These are phyloP conservation scores for Aspergillus neotritici DNA, from an alignment of 2,329 filamentous ascomycete species.

Conservation along the genomic window DNA sequence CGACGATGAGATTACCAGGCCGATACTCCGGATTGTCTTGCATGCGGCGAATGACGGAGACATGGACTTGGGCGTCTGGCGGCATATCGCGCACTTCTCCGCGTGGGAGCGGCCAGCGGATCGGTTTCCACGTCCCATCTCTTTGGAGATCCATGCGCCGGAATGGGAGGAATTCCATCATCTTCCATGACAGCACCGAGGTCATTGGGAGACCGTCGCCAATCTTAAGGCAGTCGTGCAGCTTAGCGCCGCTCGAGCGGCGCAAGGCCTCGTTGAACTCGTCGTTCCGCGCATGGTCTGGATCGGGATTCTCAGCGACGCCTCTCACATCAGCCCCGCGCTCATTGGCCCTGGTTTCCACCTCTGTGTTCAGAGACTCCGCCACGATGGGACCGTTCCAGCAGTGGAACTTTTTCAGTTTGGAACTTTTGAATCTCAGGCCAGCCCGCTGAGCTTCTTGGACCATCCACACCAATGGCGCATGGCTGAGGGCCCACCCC, in stretches of 20 bases:
- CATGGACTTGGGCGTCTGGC: slow-evolving; percentile 62
- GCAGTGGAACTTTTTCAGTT: slow-evolving; percentile 63
- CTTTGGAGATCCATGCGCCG: slow-evolving; percentile 69
- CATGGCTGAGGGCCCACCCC: slow-evolving; percentile 56
- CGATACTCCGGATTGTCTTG: slow-evolving; percentile 58
- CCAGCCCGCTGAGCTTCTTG: slow-evolving; percentile 60
- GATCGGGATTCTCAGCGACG: slow-evolving; percentile 11
- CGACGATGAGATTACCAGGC: slow-evolving; percentile 73
- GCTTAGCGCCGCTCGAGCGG: slow-evolving; percentile 48
- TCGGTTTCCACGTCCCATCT: slow-evolving; percentile 72
- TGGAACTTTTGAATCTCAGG: slow-evolving; percentile 63
- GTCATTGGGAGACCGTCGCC: slow-evolving; percentile 51
- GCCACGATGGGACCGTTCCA: slow-evolving; percentile 7
- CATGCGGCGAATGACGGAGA: slow-evolving; percentile 71
- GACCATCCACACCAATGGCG: slow-evolving; percentile 67
- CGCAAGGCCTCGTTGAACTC: slow-evolving; percentile 56
- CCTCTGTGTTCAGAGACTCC: no score
- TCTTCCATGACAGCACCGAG: slow-evolving; percentile 63
- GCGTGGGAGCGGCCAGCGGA: slow-evolving; percentile 71
- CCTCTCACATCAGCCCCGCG: not conserved
- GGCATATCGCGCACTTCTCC: slow-evolving; percentile 76
- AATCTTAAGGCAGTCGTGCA: slow-evolving; percentile 68
- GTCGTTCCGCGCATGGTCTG: slow-evolving; percentile 11
- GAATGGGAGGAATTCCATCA: slow-evolving; percentile 80
- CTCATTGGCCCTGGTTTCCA: no score